These are phyloP conservation scores for Cladosporium sphaerospermum DNA, from an alignment of 2,329 filamentous ascomycete species.

Conservation along the genomic window DNA sequence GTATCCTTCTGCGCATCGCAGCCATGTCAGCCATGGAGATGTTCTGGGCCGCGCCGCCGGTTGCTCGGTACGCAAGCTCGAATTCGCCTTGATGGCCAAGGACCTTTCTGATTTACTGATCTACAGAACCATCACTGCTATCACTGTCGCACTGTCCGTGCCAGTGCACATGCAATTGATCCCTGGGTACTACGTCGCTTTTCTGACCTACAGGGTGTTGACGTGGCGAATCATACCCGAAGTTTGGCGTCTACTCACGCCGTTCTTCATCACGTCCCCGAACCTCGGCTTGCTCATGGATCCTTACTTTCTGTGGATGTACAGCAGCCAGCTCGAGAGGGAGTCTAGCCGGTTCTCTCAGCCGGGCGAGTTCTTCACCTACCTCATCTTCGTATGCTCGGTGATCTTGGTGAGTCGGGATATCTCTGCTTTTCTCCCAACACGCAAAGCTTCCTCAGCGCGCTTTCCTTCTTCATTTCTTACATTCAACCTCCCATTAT, in stretches of 20 bases:
- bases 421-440: slow-evolving; percentile 15
- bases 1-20: slow-evolving; percentile 1
- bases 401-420: slow-evolving; percentile 68
- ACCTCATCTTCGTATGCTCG: slow-evolving; percentile 64
- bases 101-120: slow-evolving; percentile 42
- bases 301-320: slow-evolving; percentile 73
- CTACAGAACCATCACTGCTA: slow-evolving; percentile 61
- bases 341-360: slow-evolving; percentile 64
- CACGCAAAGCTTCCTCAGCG: slow-evolving; percentile 4
- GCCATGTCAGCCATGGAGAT: slow-evolving; percentile 22
- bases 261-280: slow-evolving; percentile 54
- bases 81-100: slow-evolving; percentile 6
- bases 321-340: slow-evolving; percentile 67
- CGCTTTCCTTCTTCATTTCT: slow-evolving; percentile 16
- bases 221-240: slow-evolving; percentile 53
- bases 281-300: slow-evolving; percentile 60
- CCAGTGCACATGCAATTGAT: slow-evolving; percentile 55
- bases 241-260: slow-evolving; percentile 53
- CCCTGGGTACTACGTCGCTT: slow-evolving; percentile 46
- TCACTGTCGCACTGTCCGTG: slow-evolving; percentile 57
- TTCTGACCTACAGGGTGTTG: slow-evolving; percentile 39
- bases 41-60: slow-evolving; percentile 61
- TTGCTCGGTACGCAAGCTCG: slow-evolving; percentile 51
- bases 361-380: slow-evolving; percentile 75
- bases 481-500: slow-evolving; percentile 50